Percentiles rank a stretch among this genome's conserved stretches.
Conservation (phyloP, 23 red algal species). For the Gracilaria caudata region DNA sequence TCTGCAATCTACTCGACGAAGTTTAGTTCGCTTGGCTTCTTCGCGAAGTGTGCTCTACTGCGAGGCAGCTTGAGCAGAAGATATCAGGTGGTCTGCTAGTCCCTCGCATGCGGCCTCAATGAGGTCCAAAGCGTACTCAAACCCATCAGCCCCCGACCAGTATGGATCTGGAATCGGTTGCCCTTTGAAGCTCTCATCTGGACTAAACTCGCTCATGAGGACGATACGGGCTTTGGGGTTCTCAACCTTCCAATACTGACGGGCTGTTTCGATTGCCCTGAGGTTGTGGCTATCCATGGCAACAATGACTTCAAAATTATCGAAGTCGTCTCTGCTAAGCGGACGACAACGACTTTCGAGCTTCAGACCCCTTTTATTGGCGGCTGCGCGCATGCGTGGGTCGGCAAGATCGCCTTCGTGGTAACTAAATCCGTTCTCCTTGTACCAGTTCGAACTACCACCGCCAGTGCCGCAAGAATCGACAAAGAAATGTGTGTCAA, state of each 20-base stretch:
- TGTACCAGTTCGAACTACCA: constrained; percentile 82
- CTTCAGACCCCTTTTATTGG: constrained; percentile 61
- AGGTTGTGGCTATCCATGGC: constrained; percentile 87
- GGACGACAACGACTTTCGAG: constrained; percentile 73
- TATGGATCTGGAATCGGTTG: constrained; percentile 80
- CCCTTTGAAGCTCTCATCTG: constrained; percentile 52
- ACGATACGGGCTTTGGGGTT: constrained; percentile 19
- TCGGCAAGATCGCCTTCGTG: constrained; percentile 85
- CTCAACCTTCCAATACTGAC: constrained; percentile 60
- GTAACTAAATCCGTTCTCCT: constrained; percentile 67
- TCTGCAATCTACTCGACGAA: background rate
- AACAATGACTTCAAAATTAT: constrained; percentile 82
- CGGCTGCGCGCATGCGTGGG: constrained; percentile 67
- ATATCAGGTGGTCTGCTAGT: constrained; percentile 43
- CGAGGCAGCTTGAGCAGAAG: background rate
- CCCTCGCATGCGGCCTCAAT: constrained; percentile 84
- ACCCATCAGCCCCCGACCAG: constrained; percentile 76
- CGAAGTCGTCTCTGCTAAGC: constrained; percentile 62
- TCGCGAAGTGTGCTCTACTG: background rate
- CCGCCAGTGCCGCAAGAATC: constrained; percentile 95
- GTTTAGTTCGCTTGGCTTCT: background rate
- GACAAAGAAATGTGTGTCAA: constrained; percentile 57
- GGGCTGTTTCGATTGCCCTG: constrained; percentile 68
- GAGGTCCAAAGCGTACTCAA: constrained; percentile 84
- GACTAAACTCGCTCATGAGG: constrained; percentile 64